Evolutionary conservation across 148 eudicot genomes (phyloP).

Genomic region (Chenopodium quinoa): DNA sequence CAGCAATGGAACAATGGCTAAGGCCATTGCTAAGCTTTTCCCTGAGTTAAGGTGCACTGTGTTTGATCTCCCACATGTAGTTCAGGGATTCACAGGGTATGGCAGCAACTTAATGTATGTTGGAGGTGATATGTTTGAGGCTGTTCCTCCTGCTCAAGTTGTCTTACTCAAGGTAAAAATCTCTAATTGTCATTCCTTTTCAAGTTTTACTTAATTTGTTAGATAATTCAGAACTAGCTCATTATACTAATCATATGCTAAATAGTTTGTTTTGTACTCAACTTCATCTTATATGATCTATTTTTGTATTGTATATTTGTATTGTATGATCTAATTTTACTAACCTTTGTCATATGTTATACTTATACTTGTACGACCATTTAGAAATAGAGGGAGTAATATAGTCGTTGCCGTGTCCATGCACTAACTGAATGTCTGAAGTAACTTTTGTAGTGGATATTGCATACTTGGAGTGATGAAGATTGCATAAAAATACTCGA

Average conservation of each 20-base stretch:
- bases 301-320: too few relatives aligned
- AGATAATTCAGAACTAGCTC: too few relatives aligned
- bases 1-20: slow-evolving; percentile 33
- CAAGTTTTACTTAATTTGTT: too few relatives aligned
- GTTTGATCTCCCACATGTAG: slow-evolving; percentile 38
- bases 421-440: background rate
- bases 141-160: slow-evolving; percentile 35
- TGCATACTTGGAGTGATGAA: slow-evolving; percentile 30
- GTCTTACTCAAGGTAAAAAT: background rate
- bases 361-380: background rate
- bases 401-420: background rate
- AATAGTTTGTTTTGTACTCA: too few relatives aligned
- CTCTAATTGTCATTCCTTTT: too few relatives aligned
- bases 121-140: slow-evolving; percentile 49
- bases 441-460: slow-evolving; percentile 15
- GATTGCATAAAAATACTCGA: slow-evolving; percentile 22
- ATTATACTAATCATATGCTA: too few relatives aligned
- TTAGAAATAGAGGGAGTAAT: background rate
- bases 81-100: slow-evolving; percentile 24
- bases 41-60: slow-evolving; percentile 36
- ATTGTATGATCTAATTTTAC: too few relatives aligned
- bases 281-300: too few relatives aligned
- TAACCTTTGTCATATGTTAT: too few relatives aligned
- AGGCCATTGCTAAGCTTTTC: slow-evolving; percentile 32
- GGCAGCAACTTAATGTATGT: slow-evolving; percentile 16